Base-by-base conservation (phyloP, 1,284 basidiomycete genomes). In the Afroboletus lepidellus region DNA sequence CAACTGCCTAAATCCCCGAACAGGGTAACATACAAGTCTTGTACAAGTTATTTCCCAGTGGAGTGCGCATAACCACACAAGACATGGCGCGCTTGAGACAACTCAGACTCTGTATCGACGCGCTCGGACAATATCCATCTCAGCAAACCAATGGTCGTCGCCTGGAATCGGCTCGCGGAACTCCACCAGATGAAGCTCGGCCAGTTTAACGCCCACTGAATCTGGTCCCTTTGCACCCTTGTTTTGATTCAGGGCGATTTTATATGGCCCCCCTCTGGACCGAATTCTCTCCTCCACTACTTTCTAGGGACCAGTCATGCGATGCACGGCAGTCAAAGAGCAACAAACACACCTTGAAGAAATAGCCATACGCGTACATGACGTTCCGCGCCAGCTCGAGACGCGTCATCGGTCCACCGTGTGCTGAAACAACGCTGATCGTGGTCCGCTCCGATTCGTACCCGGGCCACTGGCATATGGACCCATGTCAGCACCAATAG, bases 381-480 rank as follows among this genome's bases (percentile, higher is more conserved):
- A 61, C 51, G 12, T 38, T 11, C 15, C 13, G 5, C 8, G 15
- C 62, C 1, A 64, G 43, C 1, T 46, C 37, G 8, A 20, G 16
- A 20, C 60, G 49, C 2, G 48, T 55, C 20, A 60, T 15, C 5
- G 25, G 29, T n/a, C 24, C 21, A 3, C 33, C 41, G 15, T 55
- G 6, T 3, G 0, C 0, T 1, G 27, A 25, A n/a, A n/a, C 2
- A 7, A 27, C 18, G 3, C 13, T 6, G 27, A 61, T 52, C 21
- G 18, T 24, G 23, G 3, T 42, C 3, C 2, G 9, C 5, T 38
- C 23, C 1, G 37, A 13, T 3, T 36, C 4, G 41, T 58, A 61
- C 6, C 58, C 60, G 0, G 54, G 49, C 60, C 60, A 64, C 60
- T 60, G 21, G n/a, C n/a, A n/a, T n/a, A n/a, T n/a, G n/a, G n/a